A percentile compares a stretch with the other conserved stretches of the same genome.
Evolutionary conservation across 495 filamentous ascomycete species (phyloP).

Genomic region (Penicillium coffeae): DNA sequence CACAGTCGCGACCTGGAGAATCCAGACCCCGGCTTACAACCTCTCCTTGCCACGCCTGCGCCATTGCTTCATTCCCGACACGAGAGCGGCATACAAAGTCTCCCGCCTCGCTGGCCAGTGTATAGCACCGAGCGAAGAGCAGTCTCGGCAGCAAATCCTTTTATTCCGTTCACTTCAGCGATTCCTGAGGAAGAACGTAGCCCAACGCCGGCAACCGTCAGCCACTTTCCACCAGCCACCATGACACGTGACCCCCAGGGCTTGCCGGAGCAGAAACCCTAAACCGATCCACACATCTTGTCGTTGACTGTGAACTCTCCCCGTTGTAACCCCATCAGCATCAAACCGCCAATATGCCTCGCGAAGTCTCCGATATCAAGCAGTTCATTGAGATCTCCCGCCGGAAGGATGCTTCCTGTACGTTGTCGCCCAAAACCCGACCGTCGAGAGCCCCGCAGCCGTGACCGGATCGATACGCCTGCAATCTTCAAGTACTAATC

Average conservation of each 20-base stretch:
- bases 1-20: conserved; percentile 9
- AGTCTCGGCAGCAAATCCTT: not conserved
- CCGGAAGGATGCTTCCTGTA: conserved; percentile 97
- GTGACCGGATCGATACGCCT: conserved; percentile 1
- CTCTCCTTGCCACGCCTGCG: not conserved
- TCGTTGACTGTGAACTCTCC: conserved; percentile 12
- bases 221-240: conserved; percentile 1
- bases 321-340: conserved; percentile 19
- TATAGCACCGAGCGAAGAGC: not conserved
- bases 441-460: not conserved
- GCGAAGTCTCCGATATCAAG: conserved; percentile 99
- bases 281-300: conserved; percentile 32
- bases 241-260: conserved; percentile 20
- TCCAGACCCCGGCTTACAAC: not conserved
- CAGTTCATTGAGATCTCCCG: conserved; percentile 99
- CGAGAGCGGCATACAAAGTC: not conserved
- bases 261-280: conserved; percentile 24
- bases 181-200: not conserved
- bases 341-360: conserved; percentile 71
- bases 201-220: conserved; percentile 1
- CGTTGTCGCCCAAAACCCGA: conserved; percentile 26
- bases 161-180: not conserved
- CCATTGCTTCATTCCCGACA: conserved; percentile 5
- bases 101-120: not conserved
- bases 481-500: conserved; percentile 13